These are phyloP conservation scores for Diversispora epigaea DNA, from an alignment of 192 early-diverging fungal species.

Conservation along the genomic window DNA sequence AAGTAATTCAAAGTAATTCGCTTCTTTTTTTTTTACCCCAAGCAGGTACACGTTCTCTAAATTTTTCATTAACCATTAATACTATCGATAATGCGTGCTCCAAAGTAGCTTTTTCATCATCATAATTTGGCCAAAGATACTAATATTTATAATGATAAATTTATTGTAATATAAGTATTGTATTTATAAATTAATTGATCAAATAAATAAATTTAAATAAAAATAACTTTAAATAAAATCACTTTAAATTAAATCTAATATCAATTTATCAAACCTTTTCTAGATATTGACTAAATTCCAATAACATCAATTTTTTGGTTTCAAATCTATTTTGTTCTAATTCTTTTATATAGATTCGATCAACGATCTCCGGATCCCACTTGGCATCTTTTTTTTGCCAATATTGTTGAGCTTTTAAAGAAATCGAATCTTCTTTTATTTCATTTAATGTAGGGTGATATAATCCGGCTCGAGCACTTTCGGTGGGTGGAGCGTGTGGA, in stretches of 20 bases:
- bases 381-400: conserved; percentile 40
- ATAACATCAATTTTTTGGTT: conserved; percentile 61
- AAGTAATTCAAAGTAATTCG: too few relatives aligned
- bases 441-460: conserved; percentile 53
- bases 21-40: conserved; percentile 48
- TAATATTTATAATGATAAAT: conserved; percentile 33
- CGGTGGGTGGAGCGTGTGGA: conserved; percentile 44
- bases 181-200: too few relatives aligned
- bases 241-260: not conserved
- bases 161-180: too few relatives aligned
- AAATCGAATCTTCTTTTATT: conserved; percentile 55
- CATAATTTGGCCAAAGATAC: conserved; percentile 82
- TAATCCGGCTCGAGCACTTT: conserved; percentile 29
- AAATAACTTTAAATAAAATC: not conserved
- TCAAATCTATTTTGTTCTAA: conserved; percentile 52
- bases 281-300: conserved; percentile 77
- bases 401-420: conserved; percentile 42
- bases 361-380: conserved; percentile 56
- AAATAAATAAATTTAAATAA: not conserved
- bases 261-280: conserved; percentile 53
- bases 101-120: conserved; percentile 40
- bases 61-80: conserved; percentile 90
- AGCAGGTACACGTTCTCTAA: conserved; percentile 64
- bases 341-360: conserved; percentile 62
- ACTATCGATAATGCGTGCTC: conserved; percentile 75